Base-by-base conservation (phyloP, 2,329 filamentous ascomycete genomes). In the Claviceps arundinis region DNA sequence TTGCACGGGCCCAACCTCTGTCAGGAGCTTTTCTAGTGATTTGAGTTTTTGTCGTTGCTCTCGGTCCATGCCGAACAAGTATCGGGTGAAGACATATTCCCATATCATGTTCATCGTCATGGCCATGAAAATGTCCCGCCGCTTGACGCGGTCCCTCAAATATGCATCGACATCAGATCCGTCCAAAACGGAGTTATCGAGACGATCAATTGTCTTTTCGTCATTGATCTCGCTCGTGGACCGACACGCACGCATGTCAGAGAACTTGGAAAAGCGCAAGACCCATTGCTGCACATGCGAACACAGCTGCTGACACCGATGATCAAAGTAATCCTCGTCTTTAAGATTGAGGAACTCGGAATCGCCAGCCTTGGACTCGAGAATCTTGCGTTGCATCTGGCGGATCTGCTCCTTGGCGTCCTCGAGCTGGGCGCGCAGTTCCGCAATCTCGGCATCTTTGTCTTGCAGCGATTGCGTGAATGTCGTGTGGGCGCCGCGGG, bases 71-170 rank as follows among this genome's bases (percentile, higher is more conserved):
- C 93, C 93, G 66, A 98, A 98, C 26, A 98, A 82, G 67, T 98
- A 98, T 57, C 93, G 83, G 8, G 91, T 96, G 65, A 98, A 98
- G 65, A 98, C 84, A 64, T 94, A 96, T 68, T 98, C 93, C 90
- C 90, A 98, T 50, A 98, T 84, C 89, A 98, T 96, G 56, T 87
- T 93, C 90, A 97, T 97, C 52, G 91, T 88, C 68, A 98, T 89
- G 40, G 89, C 93, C 89, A 97, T 96, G 76, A 98, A 96, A 54
- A 97, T 84, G 66, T 97, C 91, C 55, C 91, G 83, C 55, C 93
- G 84, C 62, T 80, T 84, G 51, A 96, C 85, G 41, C 94, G 87
- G 66, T 98, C 91, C 58, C 80, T 79, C 48, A 98, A 82, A 63
- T 95, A 93, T 53, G 76, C 73, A 68, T 97, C 89, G 56, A 95